Base-by-base conservation (phyloP, 2,329 filamentous ascomycete genomes). In the Pseudovirgaria hyperparasitica region DNA sequence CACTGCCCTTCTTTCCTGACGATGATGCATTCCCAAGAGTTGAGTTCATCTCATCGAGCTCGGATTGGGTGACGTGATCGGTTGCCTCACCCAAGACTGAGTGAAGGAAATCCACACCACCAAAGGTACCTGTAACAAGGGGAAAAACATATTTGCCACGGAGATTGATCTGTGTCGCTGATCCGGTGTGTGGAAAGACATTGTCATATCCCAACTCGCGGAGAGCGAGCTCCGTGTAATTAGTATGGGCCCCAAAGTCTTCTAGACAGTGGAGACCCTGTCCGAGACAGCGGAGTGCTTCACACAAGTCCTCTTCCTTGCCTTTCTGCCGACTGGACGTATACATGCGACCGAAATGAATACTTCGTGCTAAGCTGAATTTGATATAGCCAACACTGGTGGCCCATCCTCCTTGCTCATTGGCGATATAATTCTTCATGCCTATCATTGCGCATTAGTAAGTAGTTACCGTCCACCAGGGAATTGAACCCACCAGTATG, bases 361-460 rank as follows among this genome's bases (percentile, higher is more conserved):
- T 65, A 13, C 53, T 54, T 27, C 62, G 53, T 14, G 55, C 48
- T 25, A 65, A 61, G 11, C 56, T 58, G 39, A 69, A 52, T 22
- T 50, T 55, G 33, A 93, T 66, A 45, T 87, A 94, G 20, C 81
- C 86, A 6, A 81, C 63, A 36, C 85, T 93, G 12, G 90, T 98
- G 2, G 86, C 82, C 81, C 86, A 94, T 21, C 72, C 69, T 4
- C 85, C 82, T 9, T 59, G 63, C 51, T 96, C 87, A 45, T 94
- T 96, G 33, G 87, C 76, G 40, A 98, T 96, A 54, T 98, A 98
- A 52, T 96, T 96, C 57, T 96, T 98, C 87, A 98, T 93, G n/a
- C 86, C 86, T 45, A 18, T 11, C 10, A 13, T 11, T 10, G 7
- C 16, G 34, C 22, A 33, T 18, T 19, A 9, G 22, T 15, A 14